Conservation (phyloP, 495 filamentous ascomycete genomes). For the Melanomma pulvis-pyrius region DNA sequence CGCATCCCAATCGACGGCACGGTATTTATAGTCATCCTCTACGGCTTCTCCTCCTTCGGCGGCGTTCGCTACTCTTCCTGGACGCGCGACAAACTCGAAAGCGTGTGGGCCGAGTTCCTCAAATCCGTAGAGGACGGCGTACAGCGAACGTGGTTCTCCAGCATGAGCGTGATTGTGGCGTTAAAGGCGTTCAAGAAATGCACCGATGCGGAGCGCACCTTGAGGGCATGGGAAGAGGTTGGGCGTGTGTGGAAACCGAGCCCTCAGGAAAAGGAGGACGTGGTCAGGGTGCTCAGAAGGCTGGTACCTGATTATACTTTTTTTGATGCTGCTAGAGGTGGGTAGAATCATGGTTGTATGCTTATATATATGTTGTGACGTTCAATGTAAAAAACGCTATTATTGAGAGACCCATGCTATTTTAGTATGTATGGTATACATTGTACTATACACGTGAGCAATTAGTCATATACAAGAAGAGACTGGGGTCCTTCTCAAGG, state of each 20-base stretch:
- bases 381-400: not conserved
- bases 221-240: slow-evolving; percentile 40
- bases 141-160: slow-evolving; percentile 18
- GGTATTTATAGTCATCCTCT: slow-evolving; percentile 70
- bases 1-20: slow-evolving; percentile 60
- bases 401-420: too few relatives aligned
- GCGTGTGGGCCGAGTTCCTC: slow-evolving; percentile 44
- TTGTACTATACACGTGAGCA: too few relatives aligned
- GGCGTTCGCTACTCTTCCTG: slow-evolving; percentile 63
- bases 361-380: not conserved
- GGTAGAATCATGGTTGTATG: not conserved
- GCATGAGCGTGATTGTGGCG: slow-evolving; percentile 19
- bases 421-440: too few relatives aligned
- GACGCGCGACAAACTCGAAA: slow-evolving; percentile 61
- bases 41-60: slow-evolving; percentile 74
- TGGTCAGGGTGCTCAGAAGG: slow-evolving; percentile 20
- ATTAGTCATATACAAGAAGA: too few relatives aligned
- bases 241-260: slow-evolving; percentile 34
- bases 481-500: too few relatives aligned
- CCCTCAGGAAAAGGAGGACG: slow-evolving; percentile 28
- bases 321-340: slow-evolving; percentile 5
- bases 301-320: slow-evolving; percentile 15
- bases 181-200: slow-evolving; percentile 39
- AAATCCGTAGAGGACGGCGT: slow-evolving; percentile 13
- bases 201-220: slow-evolving; percentile 26